phyloP scores from a whole-genome alignment of 2,329 filamentous ascomycete species.

The Cercospora sp. region DNA sequence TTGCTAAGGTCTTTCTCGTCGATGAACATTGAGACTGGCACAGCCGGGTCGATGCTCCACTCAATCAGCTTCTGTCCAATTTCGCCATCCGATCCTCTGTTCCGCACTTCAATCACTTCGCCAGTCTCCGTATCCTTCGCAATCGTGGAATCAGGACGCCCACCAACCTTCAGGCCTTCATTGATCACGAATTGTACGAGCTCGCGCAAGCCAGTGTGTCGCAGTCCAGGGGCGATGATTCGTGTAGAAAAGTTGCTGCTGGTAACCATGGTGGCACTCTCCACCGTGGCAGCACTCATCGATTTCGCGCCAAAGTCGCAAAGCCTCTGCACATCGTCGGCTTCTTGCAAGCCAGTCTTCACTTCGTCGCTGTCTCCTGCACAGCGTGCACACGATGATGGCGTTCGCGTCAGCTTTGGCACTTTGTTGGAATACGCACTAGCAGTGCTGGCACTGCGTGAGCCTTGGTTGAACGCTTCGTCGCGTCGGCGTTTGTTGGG shows the following conservation, averaged over 20 bases:
- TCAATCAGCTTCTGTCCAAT: slow-evolving; percentile 51
- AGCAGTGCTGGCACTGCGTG: slow-evolving; percentile 30
- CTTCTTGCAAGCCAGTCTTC: slow-evolving; percentile 35
- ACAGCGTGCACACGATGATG: slow-evolving; percentile 23
- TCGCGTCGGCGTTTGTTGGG: slow-evolving; percentile 49
- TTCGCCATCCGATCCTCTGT: slow-evolving; percentile 47
- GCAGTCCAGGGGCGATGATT: slow-evolving; percentile 49
- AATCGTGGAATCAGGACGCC: slow-evolving; percentile 54
- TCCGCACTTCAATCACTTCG: slow-evolving; percentile 53
- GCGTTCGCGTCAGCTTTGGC: slow-evolving; percentile 26
- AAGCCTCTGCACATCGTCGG: slow-evolving; percentile 30
- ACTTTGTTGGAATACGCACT: slow-evolving; percentile 20
- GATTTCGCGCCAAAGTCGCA: slow-evolving; percentile 15
- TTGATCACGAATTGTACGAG: slow-evolving; percentile 55
- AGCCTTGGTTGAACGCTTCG: slow-evolving; percentile 34
- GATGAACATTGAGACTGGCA: slow-evolving; percentile 58
- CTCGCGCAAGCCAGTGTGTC: slow-evolving; percentile 51
- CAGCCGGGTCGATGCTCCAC: slow-evolving; percentile 52
- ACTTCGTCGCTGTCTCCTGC: slow-evolving; percentile 23
- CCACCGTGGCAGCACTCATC: slow-evolving; percentile 16
- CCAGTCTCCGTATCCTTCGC: slow-evolving; percentile 50
- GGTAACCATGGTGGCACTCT: slow-evolving; percentile 21
- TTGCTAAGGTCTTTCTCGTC: slow-evolving; percentile 66
- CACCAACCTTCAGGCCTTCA: slow-evolving; percentile 55
- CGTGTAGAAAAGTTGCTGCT: slow-evolving; percentile 25